Base-by-base conservation (phyloP, 495 filamentous ascomycete species). In the Penicillium dipodomyicola region DNA sequence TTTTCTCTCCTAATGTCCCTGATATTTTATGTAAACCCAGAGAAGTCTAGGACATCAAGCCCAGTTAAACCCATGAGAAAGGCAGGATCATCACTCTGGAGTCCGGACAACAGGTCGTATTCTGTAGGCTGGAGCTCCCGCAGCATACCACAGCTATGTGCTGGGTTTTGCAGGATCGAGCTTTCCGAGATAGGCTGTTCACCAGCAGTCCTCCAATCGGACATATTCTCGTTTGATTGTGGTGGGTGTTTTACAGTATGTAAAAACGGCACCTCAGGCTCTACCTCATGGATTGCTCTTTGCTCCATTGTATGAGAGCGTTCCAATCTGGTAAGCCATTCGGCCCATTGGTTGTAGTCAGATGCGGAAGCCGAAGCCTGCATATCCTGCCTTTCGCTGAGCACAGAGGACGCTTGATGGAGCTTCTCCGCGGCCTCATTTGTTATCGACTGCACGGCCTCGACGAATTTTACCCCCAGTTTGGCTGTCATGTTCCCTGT, bases 31-130 rank as follows among this genome's bases (percentile, higher is more conserved):
- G 60, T 62, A 14, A 65, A n/a, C 6, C 46, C 56, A 3, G 56
- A 63, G 12, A 67, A 61, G 40, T 68, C 56, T 14, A 68, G 39
- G 15, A 62, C 43, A 54, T 63, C 63, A 22, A 68, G 23, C 7
- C 65, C 65, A 29, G 63, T 66, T 23, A 68, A 43, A 1, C 62
- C 65, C 65, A 66, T 64, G 20, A 68, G 46, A 22, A 66, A 61
- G 1, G 64, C 46, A 14, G 58, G 61, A 15, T 67, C 62, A 54
- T 65, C 62, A 17, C 40, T 41, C 15, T 60, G 60, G 10, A 65
- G 35, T 10, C 25, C 57, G 1, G 53, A 48, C 12, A 56, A 46
- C 15, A 56, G 19, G 8, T 56, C 47, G 39, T 48, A 20, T 1
- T 51, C 54, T 10, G n/a, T 14, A 22, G 25, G 20, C 4, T 44